Percentiles rank a stretch among this genome's conserved stretches.
These are phyloP conservation scores for Ophiostoma fasciatum DNA, from an alignment of 2,329 filamentous ascomycete genomes.

Conservation along the genomic window DNA sequence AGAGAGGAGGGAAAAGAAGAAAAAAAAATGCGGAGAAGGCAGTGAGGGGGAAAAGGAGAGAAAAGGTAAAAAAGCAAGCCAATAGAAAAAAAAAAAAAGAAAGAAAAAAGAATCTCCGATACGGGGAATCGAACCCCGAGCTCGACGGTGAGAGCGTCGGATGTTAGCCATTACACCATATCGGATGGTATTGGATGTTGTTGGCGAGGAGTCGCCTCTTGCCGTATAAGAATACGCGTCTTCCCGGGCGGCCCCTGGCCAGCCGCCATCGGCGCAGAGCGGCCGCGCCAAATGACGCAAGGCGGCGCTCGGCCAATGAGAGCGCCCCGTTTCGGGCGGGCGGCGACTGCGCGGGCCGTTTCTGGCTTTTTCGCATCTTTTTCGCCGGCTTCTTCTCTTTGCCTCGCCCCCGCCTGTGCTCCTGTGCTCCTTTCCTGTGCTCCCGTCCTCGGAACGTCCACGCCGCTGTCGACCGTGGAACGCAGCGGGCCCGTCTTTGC, in stretches of 20 bases:
- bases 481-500: no score
- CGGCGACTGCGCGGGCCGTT: background rate
- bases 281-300: conserved; percentile 4
- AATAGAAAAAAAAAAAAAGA: background rate
- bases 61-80: background rate
- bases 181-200: conserved; percentile 9
- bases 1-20: background rate
- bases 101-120: conserved; percentile 9
- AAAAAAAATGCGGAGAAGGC: background rate
- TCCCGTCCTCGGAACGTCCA: no score
- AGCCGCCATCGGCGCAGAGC: no score
- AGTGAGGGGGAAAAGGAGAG: no score
- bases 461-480: no score
- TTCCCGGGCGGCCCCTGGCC: no score
- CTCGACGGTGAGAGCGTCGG: conserved; percentile 13
- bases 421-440: background rate
- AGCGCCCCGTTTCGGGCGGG: background rate
- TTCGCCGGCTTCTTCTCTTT: conserved; percentile 1
- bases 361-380: background rate
- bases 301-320: conserved; percentile 1
- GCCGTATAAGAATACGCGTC: conserved; percentile 1
- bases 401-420: background rate
- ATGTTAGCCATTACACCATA: conserved; percentile 13
- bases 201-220: no score
- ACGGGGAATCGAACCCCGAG: conserved; percentile 13